A percentile compares a stretch with the other conserved stretches of the same genome.
These are phyloP conservation scores for Cercophora newfieldiana DNA, from an alignment of 495 filamentous ascomycete species.

Conservation along the genomic window DNA sequence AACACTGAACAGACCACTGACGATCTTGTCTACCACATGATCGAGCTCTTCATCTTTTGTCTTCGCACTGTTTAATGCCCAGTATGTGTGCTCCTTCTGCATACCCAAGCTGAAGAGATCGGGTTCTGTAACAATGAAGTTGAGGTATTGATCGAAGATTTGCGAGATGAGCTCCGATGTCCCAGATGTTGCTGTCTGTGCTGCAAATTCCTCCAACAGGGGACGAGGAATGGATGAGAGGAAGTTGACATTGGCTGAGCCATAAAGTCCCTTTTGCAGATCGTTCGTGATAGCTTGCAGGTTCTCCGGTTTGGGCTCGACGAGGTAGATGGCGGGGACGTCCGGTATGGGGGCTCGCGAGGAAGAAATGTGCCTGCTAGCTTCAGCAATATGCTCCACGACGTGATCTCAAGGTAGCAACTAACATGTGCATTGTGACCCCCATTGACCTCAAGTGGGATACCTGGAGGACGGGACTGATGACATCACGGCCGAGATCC, in stretches of 20 bases:
- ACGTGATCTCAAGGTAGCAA: background rate
- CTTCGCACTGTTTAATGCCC: conserved; percentile 89
- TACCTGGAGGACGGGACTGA: conserved; percentile 91
- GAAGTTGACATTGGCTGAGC: conserved; percentile 95
- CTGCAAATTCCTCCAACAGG: conserved; percentile 92
- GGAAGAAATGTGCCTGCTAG: conserved; percentile 67
- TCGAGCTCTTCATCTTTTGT: conserved; percentile 90
- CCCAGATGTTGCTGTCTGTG: conserved; percentile 76
- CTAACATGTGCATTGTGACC: conserved; percentile 88
- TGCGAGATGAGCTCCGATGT: conserved; percentile 88
- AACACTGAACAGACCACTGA: conserved; percentile 93
- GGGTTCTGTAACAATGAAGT: conserved; percentile 94
- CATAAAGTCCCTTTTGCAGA: conserved; percentile 83
- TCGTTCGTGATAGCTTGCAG: conserved; percentile 83
- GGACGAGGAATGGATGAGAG: conserved; percentile 90
- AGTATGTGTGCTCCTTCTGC: conserved; percentile 81
- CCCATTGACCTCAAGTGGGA: conserved; percentile 91
- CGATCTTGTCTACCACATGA: conserved; percentile 80
- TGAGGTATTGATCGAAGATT: conserved; percentile 96
- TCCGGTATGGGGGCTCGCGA: conserved; percentile 90
- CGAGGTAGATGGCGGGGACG: conserved; percentile 91
- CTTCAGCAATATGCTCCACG: conserved; percentile 2
- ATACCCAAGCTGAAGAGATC: conserved; percentile 93
- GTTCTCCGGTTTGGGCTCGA: conserved; percentile 83
- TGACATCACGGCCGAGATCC: conserved; percentile 65